Conservation (phyloP, 163 green algal genomes). For the Trebouxia gelatinosa region DNA sequence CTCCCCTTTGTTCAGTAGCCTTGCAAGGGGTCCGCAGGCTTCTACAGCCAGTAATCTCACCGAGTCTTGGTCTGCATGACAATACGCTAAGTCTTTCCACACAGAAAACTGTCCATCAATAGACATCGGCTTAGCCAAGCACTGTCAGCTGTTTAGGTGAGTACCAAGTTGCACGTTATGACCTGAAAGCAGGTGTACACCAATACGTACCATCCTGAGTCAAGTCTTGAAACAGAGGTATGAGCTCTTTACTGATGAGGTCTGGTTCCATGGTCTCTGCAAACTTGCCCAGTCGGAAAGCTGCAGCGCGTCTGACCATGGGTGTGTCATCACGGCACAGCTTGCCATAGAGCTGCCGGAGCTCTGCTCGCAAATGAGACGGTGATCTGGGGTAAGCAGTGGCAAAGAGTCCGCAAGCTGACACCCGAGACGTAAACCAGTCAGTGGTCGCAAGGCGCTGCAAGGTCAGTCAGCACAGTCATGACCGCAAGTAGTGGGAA, state of each 20-base stretch:
- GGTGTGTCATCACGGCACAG: constrained; percentile 97
- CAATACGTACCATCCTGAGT: constrained; percentile 79
- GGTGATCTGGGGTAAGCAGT: constrained; percentile 73
- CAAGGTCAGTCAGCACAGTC: too few species aligned
- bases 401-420: constrained; percentile 87
- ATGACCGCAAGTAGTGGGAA: too few species aligned
- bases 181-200: background rate
- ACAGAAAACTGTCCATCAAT: background rate
- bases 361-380: constrained; percentile 48
- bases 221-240: constrained; percentile 86
- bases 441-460: constrained; percentile 89
- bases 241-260: constrained; percentile 72
- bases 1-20: constrained; percentile 75
- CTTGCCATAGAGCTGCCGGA: constrained; percentile 77
- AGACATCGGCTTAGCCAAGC: background rate
- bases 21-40: constrained; percentile 82
- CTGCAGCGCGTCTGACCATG: constrained; percentile 84
- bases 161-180: background rate
- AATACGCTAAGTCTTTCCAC: background rate
- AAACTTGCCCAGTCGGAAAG: constrained; percentile 86
- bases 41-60: constrained; percentile 96
- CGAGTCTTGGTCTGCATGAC: constrained; percentile 91
- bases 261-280: constrained; percentile 76
- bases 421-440: constrained; percentile 97
- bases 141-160: background rate